A percentile compares a stretch with the other conserved stretches of the same genome.
Conservation (phyloP, 495 filamentous ascomycete genomes). For the Tuber brumale region DNA sequence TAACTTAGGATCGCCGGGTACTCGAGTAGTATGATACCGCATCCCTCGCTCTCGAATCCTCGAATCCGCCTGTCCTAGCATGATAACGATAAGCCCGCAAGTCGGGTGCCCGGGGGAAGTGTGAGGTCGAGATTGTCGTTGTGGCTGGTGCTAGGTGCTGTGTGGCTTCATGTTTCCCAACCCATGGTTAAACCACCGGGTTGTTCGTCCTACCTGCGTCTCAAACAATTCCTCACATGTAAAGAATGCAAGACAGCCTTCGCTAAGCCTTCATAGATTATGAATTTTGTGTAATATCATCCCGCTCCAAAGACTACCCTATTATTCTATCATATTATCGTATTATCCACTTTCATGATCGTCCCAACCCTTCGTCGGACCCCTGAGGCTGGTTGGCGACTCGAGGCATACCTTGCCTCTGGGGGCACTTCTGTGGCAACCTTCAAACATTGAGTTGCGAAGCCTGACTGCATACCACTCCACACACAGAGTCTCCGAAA, state of each 20-base stretch:
- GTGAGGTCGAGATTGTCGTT: neutral
- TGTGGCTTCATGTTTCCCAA: neutral
- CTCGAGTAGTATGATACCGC: too few relatives aligned
- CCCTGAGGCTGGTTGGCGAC: neutral
- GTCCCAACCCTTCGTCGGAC: neutral
- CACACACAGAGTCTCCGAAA: neutral
- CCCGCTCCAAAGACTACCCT: neutral
- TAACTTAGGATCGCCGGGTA: too few relatives aligned
- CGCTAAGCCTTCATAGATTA: neutral
- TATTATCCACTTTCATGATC: conserved; percentile 2
- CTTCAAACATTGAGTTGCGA: neutral
- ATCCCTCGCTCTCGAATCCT: too few relatives aligned
- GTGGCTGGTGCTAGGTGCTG: neutral
- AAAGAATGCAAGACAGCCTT: neutral
- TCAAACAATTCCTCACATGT: neutral
- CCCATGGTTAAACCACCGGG: neutral
- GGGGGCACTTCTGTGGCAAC: neutral
- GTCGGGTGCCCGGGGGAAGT: too few relatives aligned
- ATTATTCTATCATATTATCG: neutral
- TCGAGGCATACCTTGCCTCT: neutral
- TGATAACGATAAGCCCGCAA: too few relatives aligned
- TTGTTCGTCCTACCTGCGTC: neutral
- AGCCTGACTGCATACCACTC: neutral
- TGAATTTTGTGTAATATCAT: neutral
- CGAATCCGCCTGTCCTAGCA: too few relatives aligned